Evolutionary conservation across 2,329 filamentous ascomycete genomes (phyloP), one percentile per base, ranked within the genome.

Genomic region (Colletotrichum noveboracense): DNA sequence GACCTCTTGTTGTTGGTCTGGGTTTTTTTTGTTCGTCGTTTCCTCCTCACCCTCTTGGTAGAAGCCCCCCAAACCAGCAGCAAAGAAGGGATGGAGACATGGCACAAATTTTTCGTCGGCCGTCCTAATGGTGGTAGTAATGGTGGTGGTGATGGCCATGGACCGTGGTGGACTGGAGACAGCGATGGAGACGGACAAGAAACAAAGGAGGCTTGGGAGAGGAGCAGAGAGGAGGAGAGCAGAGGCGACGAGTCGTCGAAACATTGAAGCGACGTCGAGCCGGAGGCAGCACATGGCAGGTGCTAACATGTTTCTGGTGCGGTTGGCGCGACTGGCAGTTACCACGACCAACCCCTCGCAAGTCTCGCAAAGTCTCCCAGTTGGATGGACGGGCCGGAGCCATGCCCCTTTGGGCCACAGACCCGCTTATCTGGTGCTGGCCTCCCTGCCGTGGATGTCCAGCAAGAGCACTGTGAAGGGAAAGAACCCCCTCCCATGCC

Each of bases 341-440:
- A 66, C 52, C 55, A 64, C 21, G 7, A 24, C 69, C 62, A 55
- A 43, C 68, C 69, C 69, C 73, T 64, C 38, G 62, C 69, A 62
- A 61, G 61, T 71, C 61, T 75, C 73, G 69, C 69, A 75, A 72
- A 72, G 55, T 67, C 69, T 18, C 36, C 61, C 68, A 72, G 68
- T 70, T 71, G 56, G 62, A 62, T 56, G 62, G 69, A 24, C 32
- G 38, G 61, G 26, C 69, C 69, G 56, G 56, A 12, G 32, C 69
- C 60, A 72, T 38, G 12, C 73, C 38, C 18, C 18, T 43, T 67
- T 55, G 7, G 26, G 69, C 16, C 0, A 18, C 5, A 3, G 6
- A 9, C 16, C 73, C 73, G 43, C 69, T 75, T 56, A 48, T 34
- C 5, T 28, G 32, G n/a, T 3, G 10, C 38, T 32, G 14, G 26